A percentile compares a stretch with the other conserved stretches of the same genome.
These are phyloP conservation scores for Scytalidium sp. DNA, from an alignment of 2,329 filamentous ascomycete genomes.

Conservation along the genomic window DNA sequence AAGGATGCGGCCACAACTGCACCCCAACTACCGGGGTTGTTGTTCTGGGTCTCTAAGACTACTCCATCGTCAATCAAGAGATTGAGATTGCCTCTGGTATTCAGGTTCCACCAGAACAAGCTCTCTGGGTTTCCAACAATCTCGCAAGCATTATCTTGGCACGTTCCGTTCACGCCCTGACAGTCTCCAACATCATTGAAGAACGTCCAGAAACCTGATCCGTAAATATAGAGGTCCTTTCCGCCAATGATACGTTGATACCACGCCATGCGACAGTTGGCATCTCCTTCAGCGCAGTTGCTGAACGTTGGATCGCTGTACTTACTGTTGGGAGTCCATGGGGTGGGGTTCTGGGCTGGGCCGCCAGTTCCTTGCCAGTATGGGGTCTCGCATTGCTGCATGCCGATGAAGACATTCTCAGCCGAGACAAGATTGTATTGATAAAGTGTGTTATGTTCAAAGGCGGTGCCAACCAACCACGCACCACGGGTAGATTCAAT, in stretches of 20 bases:
- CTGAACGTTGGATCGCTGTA: conserved; percentile 28
- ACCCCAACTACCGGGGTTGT: neutral
- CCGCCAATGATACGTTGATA: conserved; percentile 16
- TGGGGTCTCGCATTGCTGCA: conserved; percentile 67
- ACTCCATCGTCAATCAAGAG: neutral
- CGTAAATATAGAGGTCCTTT: conserved; percentile 29
- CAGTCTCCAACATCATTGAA: conserved; percentile 22
- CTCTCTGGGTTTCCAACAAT: neutral
- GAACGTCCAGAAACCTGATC: conserved; percentile 32
- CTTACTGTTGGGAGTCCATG: conserved; percentile 30
- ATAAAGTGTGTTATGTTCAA: conserved; percentile 50
- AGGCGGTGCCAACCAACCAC: conserved; percentile 49
- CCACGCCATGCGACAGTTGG: conserved; percentile 26
- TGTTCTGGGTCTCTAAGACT: neutral
- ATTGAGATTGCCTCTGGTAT: neutral
- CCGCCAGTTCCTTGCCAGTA: conserved; percentile 56
- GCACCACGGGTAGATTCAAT: conserved; percentile 43
- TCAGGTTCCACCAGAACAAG: neutral
- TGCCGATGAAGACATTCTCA: conserved; percentile 58
- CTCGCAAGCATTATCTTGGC: conserved; percentile 3
- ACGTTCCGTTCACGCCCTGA: conserved; percentile 23
- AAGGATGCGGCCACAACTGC: neutral
- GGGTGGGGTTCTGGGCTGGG: conserved; percentile 31
- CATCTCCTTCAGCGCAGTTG: conserved; percentile 22
- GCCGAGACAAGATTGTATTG: conserved; percentile 52